Evolutionary conservation across 345 rosid genomes (phyloP), one percentile per base, ranked within the genome.

Genomic region (Arabis alpina): DNA sequence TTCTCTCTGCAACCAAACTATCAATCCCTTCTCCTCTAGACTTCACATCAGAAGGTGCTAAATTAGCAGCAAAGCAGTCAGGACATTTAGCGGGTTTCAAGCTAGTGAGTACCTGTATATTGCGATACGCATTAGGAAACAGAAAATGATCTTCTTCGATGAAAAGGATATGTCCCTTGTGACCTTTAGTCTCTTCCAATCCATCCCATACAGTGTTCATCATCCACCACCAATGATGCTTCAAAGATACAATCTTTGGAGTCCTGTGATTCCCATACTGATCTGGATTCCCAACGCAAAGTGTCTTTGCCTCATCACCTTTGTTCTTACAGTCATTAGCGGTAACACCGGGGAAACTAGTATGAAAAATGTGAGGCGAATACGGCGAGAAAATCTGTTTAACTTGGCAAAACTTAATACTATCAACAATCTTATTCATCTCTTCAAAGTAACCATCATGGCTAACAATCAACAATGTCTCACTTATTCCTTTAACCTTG

Each of bases 161-260:
- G 84, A 94, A 94, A 77, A 91, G 96, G 70, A 89, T 79, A 80
- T 92, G 93, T 3, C 92, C 97, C 0, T 53, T 24, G 32, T 83
- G 93, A 25, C 61, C 80, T 60, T 61, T 71, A 36, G 97, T 94
- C 85, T 92, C 98, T 37, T 79, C 68, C 57, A 91, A 70, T 25
- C 99, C 98, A 81, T 94, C 98, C 98, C 99, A 94, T 28, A 89
- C 88, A 0, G 89, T 88, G 75, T 94, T 94, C 98, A 94, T 94
- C 99, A 94, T 91, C 99, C 98, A 94, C 99, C 99, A 94, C 99
- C 99, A 94, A 59, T 94, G 99, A 80, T 94, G 99, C 87, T 94
- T 94, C 86, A 94, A 75, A 8, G 99, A 88, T 42, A 92, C 98
- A 37, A 92, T 87, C 79, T 83, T 88, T 1, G 96, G 88, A 14